These are phyloP conservation scores for Trichophyton rubrum DNA, from an alignment of 2,329 filamentous ascomycete species.

Conservation along the genomic window DNA sequence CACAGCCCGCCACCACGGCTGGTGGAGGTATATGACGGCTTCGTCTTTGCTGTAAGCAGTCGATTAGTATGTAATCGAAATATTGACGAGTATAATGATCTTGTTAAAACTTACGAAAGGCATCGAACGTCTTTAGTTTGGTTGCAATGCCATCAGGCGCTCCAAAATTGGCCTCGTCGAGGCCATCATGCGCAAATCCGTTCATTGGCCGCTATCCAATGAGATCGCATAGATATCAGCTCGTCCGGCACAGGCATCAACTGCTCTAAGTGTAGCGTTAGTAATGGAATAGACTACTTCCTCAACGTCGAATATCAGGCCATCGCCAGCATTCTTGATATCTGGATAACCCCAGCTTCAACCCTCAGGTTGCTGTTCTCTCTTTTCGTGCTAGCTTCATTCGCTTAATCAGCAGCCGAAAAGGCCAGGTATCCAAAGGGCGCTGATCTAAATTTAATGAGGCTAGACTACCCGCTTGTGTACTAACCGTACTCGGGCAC, in stretches of 20 bases:
- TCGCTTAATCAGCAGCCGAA: conserved; percentile 9
- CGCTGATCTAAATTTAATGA: background rate
- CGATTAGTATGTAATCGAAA: background rate
- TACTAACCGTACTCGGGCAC: background rate
- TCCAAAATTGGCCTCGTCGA: conserved; percentile 70
- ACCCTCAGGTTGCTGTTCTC: background rate
- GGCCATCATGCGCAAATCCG: conserved; percentile 56
- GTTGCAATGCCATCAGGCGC: conserved; percentile 49
- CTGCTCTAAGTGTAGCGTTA: background rate
- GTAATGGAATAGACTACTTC: background rate
- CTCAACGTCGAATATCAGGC: background rate
- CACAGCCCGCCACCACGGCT: conserved; percentile 84
- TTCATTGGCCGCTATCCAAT: conserved; percentile 59
- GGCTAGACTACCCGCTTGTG: background rate
- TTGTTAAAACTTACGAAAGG: conserved; percentile 63
- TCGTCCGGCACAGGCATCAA: background rate
- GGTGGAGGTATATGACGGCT: conserved; percentile 77
- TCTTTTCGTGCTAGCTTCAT: background rate
- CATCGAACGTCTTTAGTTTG: conserved; percentile 74
- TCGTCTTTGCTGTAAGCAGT: conserved; percentile 64
- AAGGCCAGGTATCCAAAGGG: conserved; percentile 9
- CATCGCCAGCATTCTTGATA: background rate
- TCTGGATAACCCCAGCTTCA: background rate
- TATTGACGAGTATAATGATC: background rate
- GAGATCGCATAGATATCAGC: background rate